These are phyloP conservation scores for Musa balbisiana DNA, from an alignment of 202 grass and related monocot genomes.

Conservation along the genomic window DNA sequence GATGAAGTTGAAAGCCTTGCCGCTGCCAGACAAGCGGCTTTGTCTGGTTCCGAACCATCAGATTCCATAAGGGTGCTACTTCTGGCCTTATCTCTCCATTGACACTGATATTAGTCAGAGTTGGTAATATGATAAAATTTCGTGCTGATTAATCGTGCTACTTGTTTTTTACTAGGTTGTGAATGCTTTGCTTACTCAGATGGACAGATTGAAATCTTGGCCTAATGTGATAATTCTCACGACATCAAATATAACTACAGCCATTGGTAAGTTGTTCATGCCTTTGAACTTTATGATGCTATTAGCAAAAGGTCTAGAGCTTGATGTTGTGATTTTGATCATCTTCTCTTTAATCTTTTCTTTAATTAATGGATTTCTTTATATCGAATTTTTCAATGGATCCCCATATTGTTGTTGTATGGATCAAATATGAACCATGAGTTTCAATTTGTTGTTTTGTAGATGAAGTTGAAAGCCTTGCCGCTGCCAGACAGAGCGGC, in stretches of 20 bases:
- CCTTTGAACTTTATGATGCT: neutral
- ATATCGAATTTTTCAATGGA: no score
- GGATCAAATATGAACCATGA: no score
- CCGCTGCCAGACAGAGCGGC: slow-evolving; percentile 97
- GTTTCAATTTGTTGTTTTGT: slow-evolving; percentile 20
- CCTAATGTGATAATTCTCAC: slow-evolving; percentile 98
- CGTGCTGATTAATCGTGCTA: slow-evolving; percentile 9
- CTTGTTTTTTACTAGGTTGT: slow-evolving; percentile 61
- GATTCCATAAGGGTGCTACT: slow-evolving; percentile 89
- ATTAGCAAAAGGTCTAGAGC: neutral
- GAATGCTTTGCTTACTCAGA: slow-evolving; percentile 95
- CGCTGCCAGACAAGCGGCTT: slow-evolving; percentile 93
- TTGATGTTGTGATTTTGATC: neutral
- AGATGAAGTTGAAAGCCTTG: slow-evolving; percentile 99
- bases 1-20: slow-evolving; percentile 99
- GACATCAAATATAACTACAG: slow-evolving; percentile 98
- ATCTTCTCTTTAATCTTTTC: neutral
- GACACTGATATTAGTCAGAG: neutral
- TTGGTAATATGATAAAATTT: slow-evolving; percentile 3
- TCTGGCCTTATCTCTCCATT: neutral
- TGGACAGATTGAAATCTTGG: slow-evolving; percentile 99
- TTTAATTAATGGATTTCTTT: neutral
- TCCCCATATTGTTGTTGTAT: no score
- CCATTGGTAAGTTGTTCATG: slow-evolving; percentile 58
- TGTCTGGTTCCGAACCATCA: slow-evolving; percentile 99